phyloP scores from a whole-genome alignment of 495 filamentous ascomycete species.

The Xylaria venustula region DNA sequence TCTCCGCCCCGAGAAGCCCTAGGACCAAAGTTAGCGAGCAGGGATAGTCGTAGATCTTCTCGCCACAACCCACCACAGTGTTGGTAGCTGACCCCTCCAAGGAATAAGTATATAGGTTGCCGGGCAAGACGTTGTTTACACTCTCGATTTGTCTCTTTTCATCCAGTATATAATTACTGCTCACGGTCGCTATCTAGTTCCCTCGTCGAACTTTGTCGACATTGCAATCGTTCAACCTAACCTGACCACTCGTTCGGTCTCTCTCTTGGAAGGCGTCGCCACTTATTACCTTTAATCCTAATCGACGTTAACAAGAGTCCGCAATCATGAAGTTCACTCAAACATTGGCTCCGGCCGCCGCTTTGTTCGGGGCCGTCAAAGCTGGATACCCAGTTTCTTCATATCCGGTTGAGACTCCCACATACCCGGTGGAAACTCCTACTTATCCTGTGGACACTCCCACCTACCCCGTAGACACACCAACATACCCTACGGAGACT shows the following conservation, averaged over 20 bases:
- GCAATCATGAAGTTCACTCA: constrained; percentile 38
- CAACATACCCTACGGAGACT: constrained; percentile 14
- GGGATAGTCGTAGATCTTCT: constrained; percentile 3
- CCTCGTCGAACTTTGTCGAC: constrained; percentile 23
- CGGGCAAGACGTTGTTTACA: constrained; percentile 12
- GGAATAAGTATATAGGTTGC: constrained; percentile 25
- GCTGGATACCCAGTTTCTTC: constrained; percentile 22
- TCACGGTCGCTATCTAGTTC: constrained; percentile 25
- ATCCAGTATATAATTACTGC: constrained; percentile 23
- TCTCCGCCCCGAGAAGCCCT: too few species aligned
- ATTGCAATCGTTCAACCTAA: constrained; percentile 27
- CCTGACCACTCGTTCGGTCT: constrained; percentile 22
- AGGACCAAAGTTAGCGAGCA: constrained; percentile 1
- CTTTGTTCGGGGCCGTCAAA: constrained; percentile 30
- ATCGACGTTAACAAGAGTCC: constrained; percentile 12
- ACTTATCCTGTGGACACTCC: neutral
- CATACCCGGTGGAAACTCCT: constrained; percentile 13
- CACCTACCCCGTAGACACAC: neutral
- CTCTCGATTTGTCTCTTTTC: constrained; percentile 6
- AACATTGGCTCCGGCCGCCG: constrained; percentile 34
- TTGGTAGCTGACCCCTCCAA: neutral
- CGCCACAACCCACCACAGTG: neutral
- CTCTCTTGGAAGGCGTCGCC: constrained; percentile 11
- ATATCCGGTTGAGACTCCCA: constrained; percentile 8
- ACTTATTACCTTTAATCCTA: constrained; percentile 13